Base-by-base conservation (phyloP, 208 protist species). In the Leishmania lainsoni region DNA sequence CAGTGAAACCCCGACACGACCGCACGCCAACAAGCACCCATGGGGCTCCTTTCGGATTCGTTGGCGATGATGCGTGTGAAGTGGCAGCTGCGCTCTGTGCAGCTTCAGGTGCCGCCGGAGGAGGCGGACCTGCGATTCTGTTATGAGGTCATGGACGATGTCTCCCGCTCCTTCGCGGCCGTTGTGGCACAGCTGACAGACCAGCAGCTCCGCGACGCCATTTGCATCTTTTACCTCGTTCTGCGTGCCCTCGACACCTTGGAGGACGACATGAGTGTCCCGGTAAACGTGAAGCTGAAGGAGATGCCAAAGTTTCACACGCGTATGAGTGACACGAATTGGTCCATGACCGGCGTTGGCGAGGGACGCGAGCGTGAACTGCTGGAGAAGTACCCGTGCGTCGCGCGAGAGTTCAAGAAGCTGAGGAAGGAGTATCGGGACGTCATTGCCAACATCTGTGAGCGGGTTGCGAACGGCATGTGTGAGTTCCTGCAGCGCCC, bases 201-300 rank as follows among this genome's bases (percentile, higher is more conserved):
- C 22, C 59, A 71, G 39, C 90, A 93, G 56, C 81, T 99, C n/a
- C 87, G 94, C 29, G 92, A 97, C 71, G 90, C 91, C 48, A 92
- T 99, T 65, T 99, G 97, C 89, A 89, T 99, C 48, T 99, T 99
- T 80, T 99, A 99, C 88, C 92, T 99, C 29, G 97, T 99, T 26
- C 90, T 99, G 35, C 93, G 98, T 45, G 98, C 94, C 0, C 93
- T 99, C 14, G 98, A 99, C 87, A 99, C 98, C 29, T 83, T 99
- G 39, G 98, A 99, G 91, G 97, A 99, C 81, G 97, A 99, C 84
- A 98, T 98, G 87, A 88, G 85, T n/a, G 81, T 98, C 1, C 66
- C 86, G 39, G 63, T 95, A 10, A 86, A 94, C 1, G 76, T 87
- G 35, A 98, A 98, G 87, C 80, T 90, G 75, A 65, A 69, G 52